Evolutionary conservation across 2,329 filamentous ascomycete species (phyloP).

Genomic region (Nothopassalora personata): DNA sequence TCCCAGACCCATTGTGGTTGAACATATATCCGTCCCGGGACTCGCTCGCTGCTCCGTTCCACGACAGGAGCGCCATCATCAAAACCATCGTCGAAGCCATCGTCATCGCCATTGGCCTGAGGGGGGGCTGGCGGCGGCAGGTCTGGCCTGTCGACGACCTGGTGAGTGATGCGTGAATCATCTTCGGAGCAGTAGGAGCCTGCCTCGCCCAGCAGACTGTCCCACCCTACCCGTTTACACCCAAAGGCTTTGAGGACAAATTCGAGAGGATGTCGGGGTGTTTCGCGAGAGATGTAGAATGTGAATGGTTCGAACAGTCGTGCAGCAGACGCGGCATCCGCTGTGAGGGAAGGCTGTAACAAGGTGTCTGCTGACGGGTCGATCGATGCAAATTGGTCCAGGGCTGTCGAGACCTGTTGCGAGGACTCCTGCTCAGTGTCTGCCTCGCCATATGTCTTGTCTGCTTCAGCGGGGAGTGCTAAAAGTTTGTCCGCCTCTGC

Average conservation of each 20-base stretch:
- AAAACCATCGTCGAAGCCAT: constrained; percentile 51
- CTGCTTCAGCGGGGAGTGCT: constrained; percentile 33
- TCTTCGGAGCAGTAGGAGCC: constrained; percentile 87
- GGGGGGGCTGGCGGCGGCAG: constrained; percentile 47
- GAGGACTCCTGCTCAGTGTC: constrained; percentile 8
- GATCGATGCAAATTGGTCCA: constrained; percentile 87
- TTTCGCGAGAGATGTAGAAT: constrained; percentile 89
- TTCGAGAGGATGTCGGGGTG: constrained; percentile 82
- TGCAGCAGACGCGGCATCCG: constrained; percentile 58
- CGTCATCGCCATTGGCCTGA: constrained; percentile 37
- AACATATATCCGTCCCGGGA: constrained; percentile 87
- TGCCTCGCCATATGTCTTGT: constrained; percentile 8
- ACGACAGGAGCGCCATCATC: constrained; percentile 53
- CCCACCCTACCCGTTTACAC: constrained; percentile 94
- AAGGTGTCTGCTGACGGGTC: constrained; percentile 81
- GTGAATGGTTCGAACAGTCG: constrained; percentile 84
- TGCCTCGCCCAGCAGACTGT: constrained; percentile 72
- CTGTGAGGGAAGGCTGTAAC: constrained; percentile 63
- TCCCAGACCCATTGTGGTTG: constrained; percentile 99
- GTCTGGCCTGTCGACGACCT: constrained; percentile 86
- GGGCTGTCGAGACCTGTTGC: constrained; percentile 39
- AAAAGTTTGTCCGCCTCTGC: constrained; percentile 45
- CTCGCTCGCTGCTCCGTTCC: constrained; percentile 55
- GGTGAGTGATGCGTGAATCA: constrained; percentile 87
- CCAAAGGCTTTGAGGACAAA: constrained; percentile 91